Evolutionary conservation across 768 basidiomycete genomes (phyloP), one percentile per base, ranked within the genome.

Genomic region (Auriculariales sp.): DNA sequence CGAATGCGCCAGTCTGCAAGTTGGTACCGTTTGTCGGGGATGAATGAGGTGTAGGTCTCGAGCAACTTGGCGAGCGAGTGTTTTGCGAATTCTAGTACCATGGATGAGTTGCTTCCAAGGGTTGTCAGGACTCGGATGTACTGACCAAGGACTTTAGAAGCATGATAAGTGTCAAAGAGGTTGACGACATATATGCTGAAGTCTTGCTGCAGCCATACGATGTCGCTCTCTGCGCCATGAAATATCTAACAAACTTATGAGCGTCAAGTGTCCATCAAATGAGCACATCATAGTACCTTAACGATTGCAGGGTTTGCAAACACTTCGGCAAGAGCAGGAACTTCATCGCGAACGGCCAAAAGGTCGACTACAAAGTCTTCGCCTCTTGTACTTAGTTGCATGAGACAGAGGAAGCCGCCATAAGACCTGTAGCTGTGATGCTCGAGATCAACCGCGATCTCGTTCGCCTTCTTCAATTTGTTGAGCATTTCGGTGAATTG

Each of bases 1-100:
- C 91, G 76, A 56, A 97, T 88, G 24, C 95, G 79, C 95, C 95
- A 99, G 63, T 99, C 95, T 9, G 94, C 95, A 4, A 94, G 71
- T 59, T 97, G 95, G 60, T 94, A 98, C 28, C 89, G 78, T 66
- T 99, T 99, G 68, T 98, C 94, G 0, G 94, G 79, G 5, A 74
- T 72, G 57, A 91, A 92, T 58, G 90, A 81, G 59, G 89, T 93
- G 59, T 89, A 97, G 70, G 83, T 81, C 56, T 83, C 79, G 6
- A 98, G 74, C 11, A 98, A 71, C 35, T 79, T 75, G 0, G 88
- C 87, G 12, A 99, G 78, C 2, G 84, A 83, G 58, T 92, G 86
- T 29, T 81, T 74, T 0, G 85, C 82, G 57, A 90, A 85, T 11
- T 85, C 93, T 88, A 49, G 14, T 12, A 33, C n/a, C n/a, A n/a